Conservation (phyloP, 169 alveolate species). For the Cryptosporidium andersoni region DNA sequence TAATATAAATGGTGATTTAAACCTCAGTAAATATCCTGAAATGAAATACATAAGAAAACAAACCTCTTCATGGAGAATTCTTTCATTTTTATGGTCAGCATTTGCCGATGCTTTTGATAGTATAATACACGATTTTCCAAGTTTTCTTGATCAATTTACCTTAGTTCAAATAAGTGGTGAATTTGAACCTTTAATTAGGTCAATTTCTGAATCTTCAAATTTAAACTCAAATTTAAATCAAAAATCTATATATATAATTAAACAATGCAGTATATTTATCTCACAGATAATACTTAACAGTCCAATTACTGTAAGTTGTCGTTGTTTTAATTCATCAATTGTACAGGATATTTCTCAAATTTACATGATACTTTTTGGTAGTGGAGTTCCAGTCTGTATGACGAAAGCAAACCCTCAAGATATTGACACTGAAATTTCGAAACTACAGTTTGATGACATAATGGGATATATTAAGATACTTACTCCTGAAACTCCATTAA, state of each 20-base stretch:
- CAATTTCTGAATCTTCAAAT: background rate
- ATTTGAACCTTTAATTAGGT: slow-evolving; percentile 51
- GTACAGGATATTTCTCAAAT: slow-evolving; percentile 32
- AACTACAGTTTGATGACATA: background rate
- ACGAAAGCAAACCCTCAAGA: background rate
- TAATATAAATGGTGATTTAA: background rate
- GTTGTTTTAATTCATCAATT: slow-evolving; percentile 23
- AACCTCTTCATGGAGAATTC: background rate
- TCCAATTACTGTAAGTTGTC: slow-evolving; percentile 41
- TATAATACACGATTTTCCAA: slow-evolving; percentile 34
- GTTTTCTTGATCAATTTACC: slow-evolving; percentile 45
- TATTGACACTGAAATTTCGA: background rate
- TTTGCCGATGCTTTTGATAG: slow-evolving; percentile 30
- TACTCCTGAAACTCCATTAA: slow-evolving; percentile 38
- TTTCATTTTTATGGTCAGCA: slow-evolving; percentile 26
- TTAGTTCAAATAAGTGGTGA: slow-evolving; percentile 43
- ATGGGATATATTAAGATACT: slow-evolving; percentile 23
- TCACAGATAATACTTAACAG: slow-evolving; percentile 60
- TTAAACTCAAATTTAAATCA: background rate
- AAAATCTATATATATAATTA: background rate
- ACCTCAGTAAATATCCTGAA: too few species aligned
- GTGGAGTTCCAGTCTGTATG: slow-evolving; percentile 64
- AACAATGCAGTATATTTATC: slow-evolving; percentile 55
- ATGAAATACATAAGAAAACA: too few species aligned
- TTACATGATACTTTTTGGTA: slow-evolving; percentile 42